These are phyloP conservation scores for Aspergillus sp. DNA, from an alignment of 2,329 filamentous ascomycete species.

Conservation along the genomic window DNA sequence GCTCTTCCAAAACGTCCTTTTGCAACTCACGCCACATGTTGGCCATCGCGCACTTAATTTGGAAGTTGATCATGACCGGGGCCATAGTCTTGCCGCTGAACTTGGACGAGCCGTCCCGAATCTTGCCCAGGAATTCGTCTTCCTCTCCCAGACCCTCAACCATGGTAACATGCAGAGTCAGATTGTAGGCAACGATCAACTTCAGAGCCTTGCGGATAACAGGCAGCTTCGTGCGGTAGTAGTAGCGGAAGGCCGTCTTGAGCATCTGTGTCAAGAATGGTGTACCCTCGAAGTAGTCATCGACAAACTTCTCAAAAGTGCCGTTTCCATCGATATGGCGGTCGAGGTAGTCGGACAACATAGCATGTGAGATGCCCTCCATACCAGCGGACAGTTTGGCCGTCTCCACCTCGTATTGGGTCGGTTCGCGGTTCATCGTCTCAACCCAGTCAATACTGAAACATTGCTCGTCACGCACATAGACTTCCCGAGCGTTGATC, in stretches of 20 bases:
- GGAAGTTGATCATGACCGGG: conserved; percentile 99
- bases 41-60: conserved; percentile 94
- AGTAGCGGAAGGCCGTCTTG: conserved; percentile 92
- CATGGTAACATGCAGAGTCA: conserved; percentile 90
- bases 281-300: conserved; percentile 93
- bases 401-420: conserved; percentile 78
- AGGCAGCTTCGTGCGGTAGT: conserved; percentile 76
- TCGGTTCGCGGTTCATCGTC: conserved; percentile 65
- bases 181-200: conserved; percentile 89
- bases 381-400: conserved; percentile 83
- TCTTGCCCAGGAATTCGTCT: conserved; percentile 68
- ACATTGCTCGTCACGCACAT: conserved; percentile 83
- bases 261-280: conserved; percentile 92
- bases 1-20: conserved; percentile 90
- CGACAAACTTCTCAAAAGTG: conserved; percentile 86
- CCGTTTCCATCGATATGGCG: conserved; percentile 87
- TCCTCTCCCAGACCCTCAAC: conserved; percentile 83
- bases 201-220: conserved; percentile 94
- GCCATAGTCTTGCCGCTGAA: conserved; percentile 86
- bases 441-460: conserved; percentile 94
- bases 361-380: conserved; percentile 73
- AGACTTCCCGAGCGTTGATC: conserved; percentile 89
- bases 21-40: conserved; percentile 98
- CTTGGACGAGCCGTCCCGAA: conserved; percentile 77
- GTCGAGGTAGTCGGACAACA: conserved; percentile 87